Percentiles rank a stretch among this genome's conserved stretches.
phyloP scores from a whole-genome alignment of 768 basidiomycete genomes.

The Tephrocybe sp. region DNA sequence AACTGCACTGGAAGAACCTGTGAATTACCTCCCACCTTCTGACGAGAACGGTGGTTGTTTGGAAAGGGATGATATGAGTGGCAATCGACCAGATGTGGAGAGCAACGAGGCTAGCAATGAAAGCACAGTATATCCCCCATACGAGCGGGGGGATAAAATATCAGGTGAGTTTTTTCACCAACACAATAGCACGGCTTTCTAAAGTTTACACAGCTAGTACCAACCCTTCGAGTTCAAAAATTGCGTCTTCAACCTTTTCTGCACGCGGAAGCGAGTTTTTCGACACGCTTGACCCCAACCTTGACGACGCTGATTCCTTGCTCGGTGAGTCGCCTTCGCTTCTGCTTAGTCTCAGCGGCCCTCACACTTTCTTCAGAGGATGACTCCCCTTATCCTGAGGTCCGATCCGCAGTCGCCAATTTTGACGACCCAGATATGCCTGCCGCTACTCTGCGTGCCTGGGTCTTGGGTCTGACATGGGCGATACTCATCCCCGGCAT shows the following conservation, averaged over 20 bases:
- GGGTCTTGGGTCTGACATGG: constrained; percentile 56
- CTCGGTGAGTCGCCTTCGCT: constrained; percentile 9
- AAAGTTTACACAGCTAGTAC: constrained; percentile 15
- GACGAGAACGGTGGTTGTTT: constrained; percentile 15
- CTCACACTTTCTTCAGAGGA: constrained; percentile 34
- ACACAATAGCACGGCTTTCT: background rate
- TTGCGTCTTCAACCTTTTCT: constrained; percentile 24
- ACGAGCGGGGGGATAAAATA: constrained; percentile 28
- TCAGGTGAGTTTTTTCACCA: constrained; percentile 22
- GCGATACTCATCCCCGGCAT: constrained; percentile 64
- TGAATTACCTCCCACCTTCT: constrained; percentile 21
- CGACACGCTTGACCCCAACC: constrained; percentile 34
- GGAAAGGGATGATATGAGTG: constrained; percentile 36
- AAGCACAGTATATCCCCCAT: constrained; percentile 21
- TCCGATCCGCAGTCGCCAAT: constrained; percentile 73
- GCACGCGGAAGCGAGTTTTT: constrained; percentile 25
- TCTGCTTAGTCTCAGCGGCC: background rate
- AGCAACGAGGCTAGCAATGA: constrained; percentile 11
- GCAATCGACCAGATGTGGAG: constrained; percentile 26
- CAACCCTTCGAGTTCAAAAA: constrained; percentile 18
- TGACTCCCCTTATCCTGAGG: constrained; percentile 85
- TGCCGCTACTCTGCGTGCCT: constrained; percentile 53
- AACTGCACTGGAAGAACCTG: constrained; percentile 25
- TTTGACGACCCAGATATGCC: constrained; percentile 69
- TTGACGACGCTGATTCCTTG: constrained; percentile 30